Evolutionary conservation across 2,329 filamentous ascomycete species (phyloP).

Genomic region (Claviceps arundinis): DNA sequence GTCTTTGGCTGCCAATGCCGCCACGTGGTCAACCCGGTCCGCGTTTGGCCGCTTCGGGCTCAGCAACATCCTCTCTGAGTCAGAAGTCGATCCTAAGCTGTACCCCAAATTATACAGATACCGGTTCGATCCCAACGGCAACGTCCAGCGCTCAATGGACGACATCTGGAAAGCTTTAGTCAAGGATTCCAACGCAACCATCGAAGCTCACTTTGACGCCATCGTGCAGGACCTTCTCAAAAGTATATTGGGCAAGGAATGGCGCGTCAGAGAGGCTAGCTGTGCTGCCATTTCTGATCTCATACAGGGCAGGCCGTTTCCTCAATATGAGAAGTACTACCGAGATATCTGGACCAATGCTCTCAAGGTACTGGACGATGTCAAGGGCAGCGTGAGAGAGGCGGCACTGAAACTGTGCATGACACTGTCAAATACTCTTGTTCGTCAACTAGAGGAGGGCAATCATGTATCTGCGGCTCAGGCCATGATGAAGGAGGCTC

Average conservation of each 20-base stretch:
- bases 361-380: constrained; percentile 88
- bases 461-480: constrained; percentile 55
- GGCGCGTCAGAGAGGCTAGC: constrained; percentile 84
- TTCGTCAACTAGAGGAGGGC: constrained; percentile 72
- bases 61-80: constrained; percentile 81
- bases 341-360: constrained; percentile 73
- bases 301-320: constrained; percentile 63
- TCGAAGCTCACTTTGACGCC: constrained; percentile 71
- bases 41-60: constrained; percentile 91
- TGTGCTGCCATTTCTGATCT: constrained; percentile 83
- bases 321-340: constrained; percentile 73
- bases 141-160: constrained; percentile 90
- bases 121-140: constrained; percentile 85
- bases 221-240: constrained; percentile 81
- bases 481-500: constrained; percentile 70
- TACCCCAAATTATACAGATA: constrained; percentile 94
- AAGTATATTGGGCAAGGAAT: constrained; percentile 80
- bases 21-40: constrained; percentile 93
- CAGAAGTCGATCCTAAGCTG: constrained; percentile 77
- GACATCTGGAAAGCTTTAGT: constrained; percentile 96
- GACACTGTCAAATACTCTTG: constrained; percentile 70
- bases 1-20: constrained; percentile 89
- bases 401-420: constrained; percentile 75
- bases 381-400: constrained; percentile 77
- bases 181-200: constrained; percentile 64